These are phyloP conservation scores for Peronospora farinosa DNA, from an alignment of 352 stramenopile genomes.

Conservation along the genomic window DNA sequence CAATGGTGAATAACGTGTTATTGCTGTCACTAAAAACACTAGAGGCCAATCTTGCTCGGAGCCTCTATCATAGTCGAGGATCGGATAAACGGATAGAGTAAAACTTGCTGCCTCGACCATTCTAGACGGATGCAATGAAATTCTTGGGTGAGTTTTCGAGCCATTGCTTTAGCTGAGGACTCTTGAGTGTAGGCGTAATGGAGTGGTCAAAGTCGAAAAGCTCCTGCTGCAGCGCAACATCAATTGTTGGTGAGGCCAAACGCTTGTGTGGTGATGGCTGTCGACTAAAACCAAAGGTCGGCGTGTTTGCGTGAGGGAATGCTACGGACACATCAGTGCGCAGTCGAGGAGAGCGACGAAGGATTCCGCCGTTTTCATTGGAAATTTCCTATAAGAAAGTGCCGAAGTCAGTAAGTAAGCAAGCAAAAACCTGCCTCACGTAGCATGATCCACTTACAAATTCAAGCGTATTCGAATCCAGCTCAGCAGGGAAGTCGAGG, in stretches of 20 bases:
- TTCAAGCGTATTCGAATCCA: conserved; percentile 63
- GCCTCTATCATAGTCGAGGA: conserved; percentile 1
- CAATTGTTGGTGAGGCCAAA: conserved; percentile 63
- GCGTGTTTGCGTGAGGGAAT: conserved; percentile 55
- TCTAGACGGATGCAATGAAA: conserved; percentile 76
- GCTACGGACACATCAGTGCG: conserved; percentile 80
- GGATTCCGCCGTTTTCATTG: conserved; percentile 45
- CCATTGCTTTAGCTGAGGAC: conserved; percentile 76
- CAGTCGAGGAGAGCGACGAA: conserved; percentile 71
- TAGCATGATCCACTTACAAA: conserved; percentile 45
- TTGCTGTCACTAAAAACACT: too few species aligned
- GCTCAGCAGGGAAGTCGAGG: conserved; percentile 66
- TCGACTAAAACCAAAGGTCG: conserved; percentile 37
- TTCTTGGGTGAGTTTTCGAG: conserved; percentile 75
- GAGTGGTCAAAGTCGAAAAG: conserved; percentile 83
- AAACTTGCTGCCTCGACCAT: conserved; percentile 19
- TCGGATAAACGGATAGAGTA: conserved; percentile 4
- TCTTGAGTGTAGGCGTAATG: conserved; percentile 84
- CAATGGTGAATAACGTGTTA: too few species aligned
- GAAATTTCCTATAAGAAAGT: conserved; percentile 50
- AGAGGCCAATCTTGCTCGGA: too few species aligned
- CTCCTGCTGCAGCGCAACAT: conserved; percentile 74
- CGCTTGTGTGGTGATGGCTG: conserved; percentile 69
- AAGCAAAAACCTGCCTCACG: too few species aligned
- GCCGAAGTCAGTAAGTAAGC: conserved; percentile 6